Evolutionary conservation across 495 filamentous ascomycete genomes (phyloP).

Genomic region (Glutinoglossum americanum): DNA sequence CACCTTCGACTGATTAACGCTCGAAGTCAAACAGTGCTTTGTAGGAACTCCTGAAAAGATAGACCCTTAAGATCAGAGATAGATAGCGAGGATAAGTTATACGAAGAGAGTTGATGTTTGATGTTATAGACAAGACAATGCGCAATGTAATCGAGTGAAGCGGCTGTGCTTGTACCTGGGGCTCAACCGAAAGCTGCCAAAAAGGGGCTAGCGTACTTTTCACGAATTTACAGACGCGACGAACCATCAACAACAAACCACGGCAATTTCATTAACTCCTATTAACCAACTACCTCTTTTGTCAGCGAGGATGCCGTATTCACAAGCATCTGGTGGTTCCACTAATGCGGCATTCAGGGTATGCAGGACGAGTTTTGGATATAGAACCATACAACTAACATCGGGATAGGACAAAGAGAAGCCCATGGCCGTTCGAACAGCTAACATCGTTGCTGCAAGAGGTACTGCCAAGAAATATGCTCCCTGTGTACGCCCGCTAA

Average conservation of each 20-base stretch:
- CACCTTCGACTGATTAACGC: not conserved
- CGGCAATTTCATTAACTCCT: not conserved
- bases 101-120: not conserved
- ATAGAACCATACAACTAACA: not conserved
- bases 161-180: not conserved
- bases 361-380: slow-evolving; percentile 13
- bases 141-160: not conserved
- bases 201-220: not conserved
- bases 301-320: not conserved
- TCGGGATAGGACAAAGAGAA: slow-evolving; percentile 79
- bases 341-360: slow-evolving; percentile 65
- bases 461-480: slow-evolving; percentile 27
- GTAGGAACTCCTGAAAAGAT: not conserved
- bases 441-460: slow-evolving; percentile 93
- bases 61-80: not conserved
- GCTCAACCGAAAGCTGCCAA: not conserved
- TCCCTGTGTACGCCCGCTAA: slow-evolving; percentile 5
- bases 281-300: not conserved
- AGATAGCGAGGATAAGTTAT: not conserved
- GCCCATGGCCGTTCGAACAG: slow-evolving; percentile 82
- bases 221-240: not conserved
- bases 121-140: not conserved
- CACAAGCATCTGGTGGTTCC: not conserved
- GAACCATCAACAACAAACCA: not conserved
- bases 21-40: not conserved